Percentiles rank a stretch among this genome's conserved stretches.
Evolutionary conservation across 345 rosid genomes (phyloP).

Genomic region (Citrus glauca): DNA sequence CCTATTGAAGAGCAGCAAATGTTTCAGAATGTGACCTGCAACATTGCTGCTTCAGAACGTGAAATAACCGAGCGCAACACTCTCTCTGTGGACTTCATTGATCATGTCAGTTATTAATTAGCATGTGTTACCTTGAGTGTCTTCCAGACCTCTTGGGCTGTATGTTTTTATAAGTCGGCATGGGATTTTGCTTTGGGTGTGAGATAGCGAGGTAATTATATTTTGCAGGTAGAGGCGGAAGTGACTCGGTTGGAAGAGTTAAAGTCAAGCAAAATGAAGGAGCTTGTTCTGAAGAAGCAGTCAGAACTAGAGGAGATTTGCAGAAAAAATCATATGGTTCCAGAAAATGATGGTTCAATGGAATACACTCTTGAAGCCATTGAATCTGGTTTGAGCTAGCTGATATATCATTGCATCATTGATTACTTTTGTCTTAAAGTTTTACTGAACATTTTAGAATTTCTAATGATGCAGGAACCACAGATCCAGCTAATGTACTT

Average conservation of each 20-base stretch:
- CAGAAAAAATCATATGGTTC: slow-evolving; percentile 79
- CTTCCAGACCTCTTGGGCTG: not conserved
- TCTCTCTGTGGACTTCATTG: slow-evolving; percentile 75
- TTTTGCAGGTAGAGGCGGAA: slow-evolving; percentile 80
- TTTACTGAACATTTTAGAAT: not conserved
- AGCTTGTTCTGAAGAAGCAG: slow-evolving; percentile 88
- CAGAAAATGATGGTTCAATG: slow-evolving; percentile 52
- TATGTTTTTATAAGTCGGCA: not conserved
- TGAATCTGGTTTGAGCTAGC: slow-evolving; percentile 57
- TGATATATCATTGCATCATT: not conserved
- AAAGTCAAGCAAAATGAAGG: slow-evolving; percentile 95
- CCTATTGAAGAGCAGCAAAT: slow-evolving; percentile 91
- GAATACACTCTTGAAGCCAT: slow-evolving; percentile 71
- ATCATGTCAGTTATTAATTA: slow-evolving; percentile 48
- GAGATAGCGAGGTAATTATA: slow-evolving; percentile 7
- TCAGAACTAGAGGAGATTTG: slow-evolving; percentile 87
- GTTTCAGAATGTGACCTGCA: slow-evolving; percentile 86
- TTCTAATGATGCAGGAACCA: slow-evolving; percentile 40
- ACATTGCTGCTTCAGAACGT: slow-evolving; percentile 91
- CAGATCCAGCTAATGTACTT: slow-evolving; percentile 61
- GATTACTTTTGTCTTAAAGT: not conserved
- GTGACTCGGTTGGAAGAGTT: slow-evolving; percentile 81
- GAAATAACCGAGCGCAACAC: slow-evolving; percentile 84
- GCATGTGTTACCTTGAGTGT: not conserved
- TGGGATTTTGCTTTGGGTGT: not conserved